Base-by-base conservation (phyloP, 371 early-diverging fungal species). In the Quaeritorhiza haematococci region DNA sequence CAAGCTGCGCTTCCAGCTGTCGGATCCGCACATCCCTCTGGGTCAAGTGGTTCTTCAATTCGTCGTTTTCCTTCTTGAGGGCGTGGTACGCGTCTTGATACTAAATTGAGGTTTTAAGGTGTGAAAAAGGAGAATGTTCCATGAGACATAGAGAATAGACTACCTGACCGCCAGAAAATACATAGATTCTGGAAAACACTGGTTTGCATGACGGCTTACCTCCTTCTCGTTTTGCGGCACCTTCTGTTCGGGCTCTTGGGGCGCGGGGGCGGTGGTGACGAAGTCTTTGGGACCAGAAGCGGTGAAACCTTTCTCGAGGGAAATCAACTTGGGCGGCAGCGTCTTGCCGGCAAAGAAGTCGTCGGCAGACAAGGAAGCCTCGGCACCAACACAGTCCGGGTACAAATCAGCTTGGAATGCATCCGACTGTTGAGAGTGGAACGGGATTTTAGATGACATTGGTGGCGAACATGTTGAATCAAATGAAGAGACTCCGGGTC, bases 321-420 rank as follows among this genome's bases (percentile, higher is more conserved):
- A 82, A 45, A 95, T 84, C 23, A 91, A 70, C 53, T 68, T 79
- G 6, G 82, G 79, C 4, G 58, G 49, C 4, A 87, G 84, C 42
- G 83, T 76, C 66, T 93, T 85, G 32, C 96, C 96, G 13, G 65
- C 73, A 65, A 97, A 93, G 79, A 83, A 98, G 61, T 92, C 92
- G 52, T 88, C 92, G 3, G 92, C 89, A 26, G 93, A 81, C 56
- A 96, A 67, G 2, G 96, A 77, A 5, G 98, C 84, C 50, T 88
- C 84, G 47, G 89, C 91, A 29, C 92, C 82, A 29, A 79, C 57
- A 23, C 90, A 85, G 33, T 89, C 89, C 45, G 98, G 98, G 83
- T 85, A 98, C 33, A 98, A 76, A 63, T 98, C 98, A 27, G 86
- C 64, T 72, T 96, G 96, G 89, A 98, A 98, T n/a, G 89, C 80